Evolutionary conservation across 2,329 filamentous ascomycete species (phyloP), one percentile per base, ranked within the genome.

Genomic region (Pyrenochaeta sp.): DNA sequence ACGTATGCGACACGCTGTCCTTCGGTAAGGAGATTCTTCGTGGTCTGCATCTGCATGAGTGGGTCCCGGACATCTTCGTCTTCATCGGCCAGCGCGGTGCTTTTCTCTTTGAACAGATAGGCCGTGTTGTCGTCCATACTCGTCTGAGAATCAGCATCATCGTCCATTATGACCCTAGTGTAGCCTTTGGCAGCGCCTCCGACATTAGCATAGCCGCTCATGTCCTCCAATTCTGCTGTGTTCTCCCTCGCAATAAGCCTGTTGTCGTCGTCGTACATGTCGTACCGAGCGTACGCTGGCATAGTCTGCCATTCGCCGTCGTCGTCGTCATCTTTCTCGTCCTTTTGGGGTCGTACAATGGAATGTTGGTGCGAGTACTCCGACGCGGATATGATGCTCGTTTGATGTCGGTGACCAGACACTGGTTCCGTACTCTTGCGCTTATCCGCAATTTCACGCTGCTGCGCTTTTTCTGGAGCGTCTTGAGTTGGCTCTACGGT

Each of bases 71-170:
- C 87, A 58, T 91, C 88, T 53, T 95, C 92, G 25, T 96, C 93
- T 25, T 93, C 91, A 50, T 81, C 80, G n/a, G 80, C 69, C 5
- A 86, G 81, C 9, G 85, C 84, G 2, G 88, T 89, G 24, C 82
- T 82, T 80, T 84, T 79, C 58, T 92, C 89, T 65, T 92, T 94
- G 82, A 99, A 99, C 2, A 99, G 84, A 75, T 99, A 99, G 54
- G 93, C 89, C 0, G 95, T 99, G 71, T 98, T 94, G 56, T 99
- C 95, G 74, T 99, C 95, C 88, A 99, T 88, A 79, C 94, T 98
- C 3, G 93, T 99, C 48, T 91, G 91, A 28, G 93, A 97, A 75
- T 96, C 88, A 13, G 90, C 93, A 77, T 99, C 95, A 64, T 99
- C 95, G 69, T 99, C 95, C 69, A 97, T 85, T 62, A 96, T 87